Evolutionary conservation across 768 basidiomycete species (phyloP).

Genomic region (Termitomyces sp.): DNA sequence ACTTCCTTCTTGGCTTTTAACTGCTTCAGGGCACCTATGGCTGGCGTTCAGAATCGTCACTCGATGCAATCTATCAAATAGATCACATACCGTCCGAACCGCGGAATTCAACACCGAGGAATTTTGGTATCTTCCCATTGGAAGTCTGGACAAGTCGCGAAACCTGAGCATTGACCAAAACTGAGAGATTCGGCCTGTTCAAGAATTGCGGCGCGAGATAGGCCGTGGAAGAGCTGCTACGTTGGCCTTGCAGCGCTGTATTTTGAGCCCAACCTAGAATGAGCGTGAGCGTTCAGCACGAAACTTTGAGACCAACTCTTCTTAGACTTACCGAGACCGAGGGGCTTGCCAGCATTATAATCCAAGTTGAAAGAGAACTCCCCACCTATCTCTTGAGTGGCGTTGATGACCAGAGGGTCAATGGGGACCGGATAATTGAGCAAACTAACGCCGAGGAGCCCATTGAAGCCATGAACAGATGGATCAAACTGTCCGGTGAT

Average conservation of each 20-base stretch:
- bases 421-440: constrained; percentile 10
- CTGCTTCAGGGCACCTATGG: neutral
- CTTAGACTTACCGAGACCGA: constrained; percentile 1
- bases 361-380: constrained; percentile 2
- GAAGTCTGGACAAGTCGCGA: constrained; percentile 8
- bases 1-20: constrained; percentile 45
- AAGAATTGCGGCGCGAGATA: constrained; percentile 9
- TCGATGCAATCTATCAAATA: too few species aligned
- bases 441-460: constrained; percentile 17
- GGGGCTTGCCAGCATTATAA: constrained; percentile 1
- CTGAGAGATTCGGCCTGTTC: constrained; percentile 6
- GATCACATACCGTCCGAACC: neutral
- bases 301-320: neutral
- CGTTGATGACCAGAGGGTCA: constrained; percentile 3
- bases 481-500: constrained; percentile 24
- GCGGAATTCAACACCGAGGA: constrained; percentile 1
- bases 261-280: constrained; percentile 8
- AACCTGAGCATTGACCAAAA: constrained; percentile 14
- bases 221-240: constrained; percentile 15
- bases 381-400: constrained; percentile 1
- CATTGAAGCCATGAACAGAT: constrained; percentile 20
- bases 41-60: too few species aligned
- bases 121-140: neutral
- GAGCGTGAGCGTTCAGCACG: neutral
- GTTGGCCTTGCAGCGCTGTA: constrained; percentile 6